Evolutionary conservation across 1,284 basidiomycete species (phyloP), one percentile per base, ranked within the genome.

Genomic region (Salmacisia buchloeana): DNA sequence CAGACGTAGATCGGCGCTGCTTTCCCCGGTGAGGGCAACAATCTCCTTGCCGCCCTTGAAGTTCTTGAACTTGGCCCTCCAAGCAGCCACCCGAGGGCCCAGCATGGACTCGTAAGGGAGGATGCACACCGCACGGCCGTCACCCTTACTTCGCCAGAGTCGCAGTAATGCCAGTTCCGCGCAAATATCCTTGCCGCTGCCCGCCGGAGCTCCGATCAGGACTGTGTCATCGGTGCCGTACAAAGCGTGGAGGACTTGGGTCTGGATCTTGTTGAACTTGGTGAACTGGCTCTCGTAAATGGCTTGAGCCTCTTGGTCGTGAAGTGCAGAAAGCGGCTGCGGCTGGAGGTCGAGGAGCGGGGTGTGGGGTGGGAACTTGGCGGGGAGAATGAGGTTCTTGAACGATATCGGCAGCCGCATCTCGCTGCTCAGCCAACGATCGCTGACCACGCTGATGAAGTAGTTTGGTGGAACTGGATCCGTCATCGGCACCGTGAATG

Each of bases 51-150:
- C 90, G 10, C 89, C 91, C 73, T 92, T 88, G 3, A 96, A 80
- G 6, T 83, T 77, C 6, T 86, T 84, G 70, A 98, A 97, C 82
- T 93, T 97, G 66, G 83, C 83, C 57, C 84, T 85, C 96, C 96
- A 99, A 74, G 96, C 93, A 25, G 84, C 83, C 0, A 94, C 89
- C 1, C 94, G 86, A 71, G 88, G 85, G 65, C 96, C 91, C 1
- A 97, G 92, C 90, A 98, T 96, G 72, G 94, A 92, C 70, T 93
- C 92, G 80, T 91, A 96, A 0, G 96, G 96, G 81, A 96, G 91
- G 64, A 98, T 89, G 80, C 94, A 97, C 1, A 97, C 91, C 0
- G 93, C 93, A n/a, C 94, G 85, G 87, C 85, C 60, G 45, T 45
- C 39, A n/a, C 21, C 21, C 43, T 58, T 41, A 34, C n/a, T 15